Evolutionary conservation across 192 early-diverging fungal species (phyloP), one percentile per base, ranked within the genome.

Genomic region (Spizellomyces sp.): DNA sequence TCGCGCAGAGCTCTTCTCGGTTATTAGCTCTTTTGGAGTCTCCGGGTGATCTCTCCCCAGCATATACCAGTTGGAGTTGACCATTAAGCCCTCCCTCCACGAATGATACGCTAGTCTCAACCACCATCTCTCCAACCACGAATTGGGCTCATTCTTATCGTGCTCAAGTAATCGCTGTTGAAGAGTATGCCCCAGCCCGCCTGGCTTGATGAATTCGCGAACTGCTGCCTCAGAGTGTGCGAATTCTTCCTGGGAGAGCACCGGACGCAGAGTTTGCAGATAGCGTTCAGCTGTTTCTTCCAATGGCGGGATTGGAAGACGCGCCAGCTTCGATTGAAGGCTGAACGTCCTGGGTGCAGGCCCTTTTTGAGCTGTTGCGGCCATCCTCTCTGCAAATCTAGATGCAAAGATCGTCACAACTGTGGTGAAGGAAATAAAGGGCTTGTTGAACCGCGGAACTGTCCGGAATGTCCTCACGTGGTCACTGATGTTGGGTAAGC

Each of bases 121-220:
- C 98, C 98, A 99, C 98, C 98, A 99, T 74, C 95, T 93, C 75
- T 92, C 93, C 57, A 96, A 65, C 86, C 95, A 99, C 81, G 93
- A 94, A 48, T 85, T 86, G 57, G 89, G 85, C 62, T 88, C 88
- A 36, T 88, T 85, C 73, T 88, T 81, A 43, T 88, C 92, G 59
- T 90, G 86, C 58, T 87, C 88, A 46, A 90, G 60, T 46, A 99
- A 83, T 63, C 96, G 88, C 69, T 86, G 76, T 83, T 99, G 96
- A 48, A 98, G 88, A 76, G 87, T 80, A 64, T 89, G 80, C 45
- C 95, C 96, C n/a, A 89, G 58, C 10, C 90, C 90, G 88, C 91
- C 85, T 12, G 91, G 89, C 66, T 87, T 83, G 8, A 83, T 81
- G 78, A 99, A 99, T 60, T 94, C 89, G 67, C 81, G 72, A 45